phyloP scores from a whole-genome alignment of 805 yeast genomes.

The Candida ovalis region DNA sequence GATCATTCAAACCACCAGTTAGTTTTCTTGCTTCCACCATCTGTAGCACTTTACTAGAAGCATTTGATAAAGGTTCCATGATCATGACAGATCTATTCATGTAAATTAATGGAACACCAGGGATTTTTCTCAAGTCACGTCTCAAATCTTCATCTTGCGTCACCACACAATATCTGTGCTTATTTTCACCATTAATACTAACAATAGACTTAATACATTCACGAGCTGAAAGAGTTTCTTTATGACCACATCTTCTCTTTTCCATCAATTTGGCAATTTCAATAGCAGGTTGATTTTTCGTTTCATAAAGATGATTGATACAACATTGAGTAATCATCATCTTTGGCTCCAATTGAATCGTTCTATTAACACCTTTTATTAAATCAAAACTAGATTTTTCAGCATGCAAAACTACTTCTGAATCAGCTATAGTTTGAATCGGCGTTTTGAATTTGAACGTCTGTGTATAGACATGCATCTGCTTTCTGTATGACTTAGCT shows the following conservation, averaged over 20 bases:
- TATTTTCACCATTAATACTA: constrained; percentile 68
- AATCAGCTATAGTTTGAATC: constrained; percentile 85
- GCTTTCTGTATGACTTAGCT: constrained; percentile 91
- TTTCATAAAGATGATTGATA: constrained; percentile 76
- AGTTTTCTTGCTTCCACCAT: constrained; percentile 64
- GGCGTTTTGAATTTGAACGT: constrained; percentile 93
- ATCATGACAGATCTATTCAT: constrained; percentile 91
- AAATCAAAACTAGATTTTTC: constrained; percentile 69
- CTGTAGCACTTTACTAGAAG: constrained; percentile 50
- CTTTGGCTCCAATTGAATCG: constrained; percentile 81
- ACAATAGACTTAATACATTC: constrained; percentile 78
- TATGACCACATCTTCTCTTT: constrained; percentile 89
- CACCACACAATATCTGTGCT: constrained; percentile 88
- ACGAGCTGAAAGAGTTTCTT: constrained; percentile 45
- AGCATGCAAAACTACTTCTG: constrained; percentile 65
- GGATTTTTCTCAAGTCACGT: constrained; percentile 62
- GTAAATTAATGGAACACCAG: constrained; percentile 88
- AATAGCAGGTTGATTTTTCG: constrained; percentile 72
- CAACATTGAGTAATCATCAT: constrained; percentile 96
- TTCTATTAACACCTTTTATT: constrained; percentile 73
- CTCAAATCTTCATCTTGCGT: constrained; percentile 74
- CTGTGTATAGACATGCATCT: constrained; percentile 78
- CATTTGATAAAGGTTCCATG: constrained; percentile 86
- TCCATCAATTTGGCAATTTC: constrained; percentile 79
- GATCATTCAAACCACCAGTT: constrained; percentile 73